Base-by-base conservation (phyloP, 371 early-diverging fungal genomes). In the Sporodiniella umbellata region DNA sequence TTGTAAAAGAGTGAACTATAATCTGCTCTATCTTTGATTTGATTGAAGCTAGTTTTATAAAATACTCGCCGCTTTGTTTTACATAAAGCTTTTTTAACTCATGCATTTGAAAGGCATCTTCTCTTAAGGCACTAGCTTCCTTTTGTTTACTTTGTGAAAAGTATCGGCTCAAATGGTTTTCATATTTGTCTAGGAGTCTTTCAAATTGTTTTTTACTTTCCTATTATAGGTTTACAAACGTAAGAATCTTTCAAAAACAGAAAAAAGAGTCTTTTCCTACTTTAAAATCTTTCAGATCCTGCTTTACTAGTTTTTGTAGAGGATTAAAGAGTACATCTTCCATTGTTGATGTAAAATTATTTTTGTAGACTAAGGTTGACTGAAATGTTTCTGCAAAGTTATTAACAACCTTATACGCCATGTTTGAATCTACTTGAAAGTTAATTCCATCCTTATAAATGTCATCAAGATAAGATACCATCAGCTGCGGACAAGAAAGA, bases 81-180 rank as follows among this genome's bases (percentile, higher is more conserved):
- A 82, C 75, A 51, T 79, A 83, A n/a, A 66, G 55, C 53, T 85
- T 87, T 45, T 82, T 75, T 11, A 75, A 60, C 44, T 88, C 88
- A 51, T 70, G 84, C 35, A 86, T 67, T 42, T 82, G 79, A 48
- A 83, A 86, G 0, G 86, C 84, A 49, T 89, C 87, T 62, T 89
- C 89, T 17, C 81, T 64, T 22, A 86, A 50, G 3, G 85, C 83
- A 47, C 79, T 80, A 10, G 85, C 62, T 54, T 89, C 89, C 47
- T 87, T 88, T 42, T 82, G 68, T 31, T 83, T 78, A 25, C 83
- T 81, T 21, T 82, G 66, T 4, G 66, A 64, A 31, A 66, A 68
- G 53, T 84, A 86, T 54, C 77, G 72, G 18, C 62, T 62, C 19
- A 85, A 58, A 12, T 85, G 84, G n/a, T 67, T 64, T 60, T 89